These are phyloP conservation scores for Abortiporus biennis DNA, from an alignment of 1,284 basidiomycete species.

Conservation along the genomic window DNA sequence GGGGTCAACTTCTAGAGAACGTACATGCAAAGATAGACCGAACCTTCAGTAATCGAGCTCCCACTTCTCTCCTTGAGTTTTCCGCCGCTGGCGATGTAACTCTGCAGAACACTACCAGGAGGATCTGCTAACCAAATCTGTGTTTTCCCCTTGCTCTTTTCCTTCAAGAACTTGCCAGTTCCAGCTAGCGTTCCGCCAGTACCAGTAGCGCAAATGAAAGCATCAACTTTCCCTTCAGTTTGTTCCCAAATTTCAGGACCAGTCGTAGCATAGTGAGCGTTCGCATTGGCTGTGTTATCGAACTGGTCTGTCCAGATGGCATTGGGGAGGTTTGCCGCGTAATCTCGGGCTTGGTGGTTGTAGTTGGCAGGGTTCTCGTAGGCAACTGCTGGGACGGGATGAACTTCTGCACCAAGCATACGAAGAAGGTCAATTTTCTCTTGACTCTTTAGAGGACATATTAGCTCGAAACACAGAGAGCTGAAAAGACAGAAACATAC, in stretches of 20 bases:
- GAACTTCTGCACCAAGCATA: constrained; percentile 96
- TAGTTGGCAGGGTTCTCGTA: constrained; percentile 97
- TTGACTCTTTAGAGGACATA: constrained; percentile 59
- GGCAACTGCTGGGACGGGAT: constrained; percentile 93
- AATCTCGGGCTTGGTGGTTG: constrained; percentile 95
- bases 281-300: constrained; percentile 89
- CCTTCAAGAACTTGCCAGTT: constrained; percentile 79
- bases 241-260: constrained; percentile 98
- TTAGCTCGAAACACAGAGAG: neutral
- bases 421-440: constrained; percentile 97
- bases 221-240: constrained; percentile 77
- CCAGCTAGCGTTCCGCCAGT: constrained; percentile 97
- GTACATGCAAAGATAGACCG: constrained; percentile 9
- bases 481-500: constrained; percentile 29
- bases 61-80: constrained; percentile 78
- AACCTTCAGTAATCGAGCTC: constrained; percentile 95
- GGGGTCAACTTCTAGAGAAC: constrained; percentile 8
- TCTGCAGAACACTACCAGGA: constrained; percentile 89
- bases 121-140: constrained; percentile 96
- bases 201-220: constrained; percentile 90
- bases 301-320: constrained; percentile 99
- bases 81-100: constrained; percentile 81
- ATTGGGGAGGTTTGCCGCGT: constrained; percentile 79
- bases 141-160: constrained; percentile 75
- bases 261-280: constrained; percentile 86